A percentile compares a stretch with the other conserved stretches of the same genome.
Conservation (phyloP, 2,329 filamentous ascomycete genomes). For the Mollisia scopiformis region DNA sequence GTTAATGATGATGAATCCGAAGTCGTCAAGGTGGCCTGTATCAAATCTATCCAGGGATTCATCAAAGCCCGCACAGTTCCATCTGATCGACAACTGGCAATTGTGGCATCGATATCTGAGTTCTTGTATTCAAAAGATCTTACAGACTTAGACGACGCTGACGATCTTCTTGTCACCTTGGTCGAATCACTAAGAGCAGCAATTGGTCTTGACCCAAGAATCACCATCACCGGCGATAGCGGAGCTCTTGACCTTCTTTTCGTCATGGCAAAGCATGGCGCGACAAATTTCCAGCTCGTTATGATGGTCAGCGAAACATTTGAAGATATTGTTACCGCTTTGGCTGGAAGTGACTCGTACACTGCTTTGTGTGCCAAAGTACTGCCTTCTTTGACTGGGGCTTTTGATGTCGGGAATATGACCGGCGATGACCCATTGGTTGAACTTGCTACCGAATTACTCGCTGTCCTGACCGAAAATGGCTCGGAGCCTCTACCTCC, state of each 20-base stretch:
- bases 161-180: constrained; percentile 89
- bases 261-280: constrained; percentile 83
- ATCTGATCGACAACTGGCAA: constrained; percentile 59
- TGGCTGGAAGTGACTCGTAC: constrained; percentile 73
- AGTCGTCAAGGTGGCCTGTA: constrained; percentile 88
- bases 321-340: constrained; percentile 77
- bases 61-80: constrained; percentile 54
- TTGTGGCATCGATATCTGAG: constrained; percentile 63
- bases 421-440: constrained; percentile 85
- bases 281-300: constrained; percentile 87
- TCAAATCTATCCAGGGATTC: constrained; percentile 79
- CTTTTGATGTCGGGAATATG: constrained; percentile 84
- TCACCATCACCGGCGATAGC: constrained; percentile 72
- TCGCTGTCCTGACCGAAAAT: constrained; percentile 80
- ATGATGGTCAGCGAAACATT: constrained; percentile 89
- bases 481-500: constrained; percentile 83
- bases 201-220: constrained; percentile 76
- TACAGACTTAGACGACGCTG: constrained; percentile 81
- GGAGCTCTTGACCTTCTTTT: constrained; percentile 84
- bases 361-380: constrained; percentile 82
- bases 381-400: constrained; percentile 82
- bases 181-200: constrained; percentile 84
- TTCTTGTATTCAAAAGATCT: constrained; percentile 83
- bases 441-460: constrained; percentile 83
- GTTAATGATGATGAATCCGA: constrained; percentile 79